Base-by-base conservation (phyloP, 495 filamentous ascomycete species). In the Aspergillus haitiensis region DNA sequence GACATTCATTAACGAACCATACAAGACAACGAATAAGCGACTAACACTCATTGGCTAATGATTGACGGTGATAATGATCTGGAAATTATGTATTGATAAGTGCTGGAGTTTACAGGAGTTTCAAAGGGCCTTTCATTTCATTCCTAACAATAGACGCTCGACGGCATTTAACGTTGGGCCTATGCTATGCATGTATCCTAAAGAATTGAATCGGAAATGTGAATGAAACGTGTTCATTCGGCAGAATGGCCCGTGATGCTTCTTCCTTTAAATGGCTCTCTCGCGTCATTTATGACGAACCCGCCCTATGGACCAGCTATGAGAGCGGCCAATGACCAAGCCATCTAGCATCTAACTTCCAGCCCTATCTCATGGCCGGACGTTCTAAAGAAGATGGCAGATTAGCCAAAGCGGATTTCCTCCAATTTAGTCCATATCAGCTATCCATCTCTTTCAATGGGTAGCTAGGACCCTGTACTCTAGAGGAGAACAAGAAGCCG, bases 301-400 rank as follows among this genome's bases (percentile, higher is more conserved):
- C 21, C 21, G 21, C 21, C 21, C 21, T 27, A 3, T 27, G 21
- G 21, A 27, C 21, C 3, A 27, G 3, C 21, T 27, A 27, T 27
- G 21, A 27, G 21, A 47, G 27, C 15, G 37, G 44, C 44, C 5
- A 18, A 47, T 15, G 36, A 47, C 27, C 21, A 58, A 42, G 65
- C 75, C 78, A 80, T 79, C 70, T 72, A 69, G 88, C 88, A 91
- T 91, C 88, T 66, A 69, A 67, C 68, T 64, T 70, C 67, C 70
- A 67, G 59, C 52, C 67, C 64, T 56, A 63, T 64, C 68, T 82
- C 77, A 77, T 89, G 82, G 82, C 80, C 81, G 75, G 79, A 81
- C 83, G 73, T 86, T 86, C 88, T 91, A 91, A 86, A 88, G 78
- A 80, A 75, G 84, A 86, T 91, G 89, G 88, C 74, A 91, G 78